A percentile compares a stretch with the other conserved stretches of the same genome.
Evolutionary conservation across 139 green algal genomes (phyloP).

Genomic region (Closterium sp.): DNA sequence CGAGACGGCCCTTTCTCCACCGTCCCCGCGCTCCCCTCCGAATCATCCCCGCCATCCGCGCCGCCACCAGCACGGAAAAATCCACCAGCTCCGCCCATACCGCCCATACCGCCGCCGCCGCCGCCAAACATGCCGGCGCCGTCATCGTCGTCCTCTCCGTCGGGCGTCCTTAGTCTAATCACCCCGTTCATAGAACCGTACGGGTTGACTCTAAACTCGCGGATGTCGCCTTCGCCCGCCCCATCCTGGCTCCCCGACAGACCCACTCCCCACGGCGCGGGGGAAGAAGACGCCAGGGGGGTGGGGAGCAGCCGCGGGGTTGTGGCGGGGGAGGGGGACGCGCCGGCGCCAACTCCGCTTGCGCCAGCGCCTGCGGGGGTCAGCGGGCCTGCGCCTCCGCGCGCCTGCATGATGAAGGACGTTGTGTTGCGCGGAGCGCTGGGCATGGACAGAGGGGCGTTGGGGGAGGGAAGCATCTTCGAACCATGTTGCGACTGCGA

Average conservation of each 20-base stretch:
- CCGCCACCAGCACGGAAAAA: not conserved
- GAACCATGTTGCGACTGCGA: too few relatives aligned
- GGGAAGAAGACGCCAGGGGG: not conserved
- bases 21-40: not conserved
- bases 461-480: not conserved
- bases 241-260: not conserved
- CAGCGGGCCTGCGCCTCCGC: not conserved
- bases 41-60: not conserved
- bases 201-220: constrained; percentile 23
- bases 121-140: not conserved
- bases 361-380: not conserved
- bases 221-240: not conserved
- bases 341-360: constrained; percentile 7
- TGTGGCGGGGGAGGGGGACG: not conserved
- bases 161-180: constrained; percentile 23
- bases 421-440: constrained; percentile 30
- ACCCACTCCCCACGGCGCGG: constrained; percentile 1
- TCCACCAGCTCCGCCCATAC: not conserved
- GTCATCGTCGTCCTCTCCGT: not conserved
- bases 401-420: constrained; percentile 27
- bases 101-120: not conserved
- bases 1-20: not conserved
- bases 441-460: not conserved
- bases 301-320: constrained; percentile 1
- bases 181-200: constrained; percentile 39